Percentiles rank a stretch among this genome's conserved stretches.
Evolutionary conservation across 2,329 filamentous ascomycete genomes (phyloP).

Genomic region (Aspergillaceae sp.): DNA sequence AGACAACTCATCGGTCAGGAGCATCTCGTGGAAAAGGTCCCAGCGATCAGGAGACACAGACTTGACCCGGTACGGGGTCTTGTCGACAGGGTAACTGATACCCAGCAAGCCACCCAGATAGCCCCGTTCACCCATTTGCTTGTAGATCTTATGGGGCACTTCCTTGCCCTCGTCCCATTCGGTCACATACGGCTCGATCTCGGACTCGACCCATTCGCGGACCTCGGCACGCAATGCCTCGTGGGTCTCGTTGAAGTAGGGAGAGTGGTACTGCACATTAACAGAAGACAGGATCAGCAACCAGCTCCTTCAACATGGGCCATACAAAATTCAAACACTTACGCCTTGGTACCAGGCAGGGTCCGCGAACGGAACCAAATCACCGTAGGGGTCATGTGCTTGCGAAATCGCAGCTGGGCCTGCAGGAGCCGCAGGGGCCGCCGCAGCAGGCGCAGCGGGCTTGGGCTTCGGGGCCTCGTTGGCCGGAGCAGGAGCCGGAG

Average conservation of each 20-base stretch:
- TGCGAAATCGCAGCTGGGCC: constrained; percentile 52
- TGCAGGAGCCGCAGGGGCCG: constrained; percentile 39
- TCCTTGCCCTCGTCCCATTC: constrained; percentile 96
- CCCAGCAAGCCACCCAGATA: constrained; percentile 89
- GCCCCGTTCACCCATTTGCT: constrained; percentile 85
- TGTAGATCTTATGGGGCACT: constrained; percentile 83
- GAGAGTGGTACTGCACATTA: constrained; percentile 69
- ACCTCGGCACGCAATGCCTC: constrained; percentile 83
- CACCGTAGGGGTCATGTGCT: constrained; percentile 74
- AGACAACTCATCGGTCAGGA: constrained; percentile 89
- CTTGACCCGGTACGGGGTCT: constrained; percentile 62
- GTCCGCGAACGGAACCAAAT: constrained; percentile 82
- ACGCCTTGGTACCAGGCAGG: constrained; percentile 92
- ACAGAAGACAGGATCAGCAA: constrained; percentile 6
- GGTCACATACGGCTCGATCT: constrained; percentile 81
- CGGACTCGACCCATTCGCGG: constrained; percentile 80
- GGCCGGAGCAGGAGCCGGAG: constrained; percentile 38
- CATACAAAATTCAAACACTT: constrained; percentile 33
- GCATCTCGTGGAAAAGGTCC: constrained; percentile 97
- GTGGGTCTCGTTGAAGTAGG: constrained; percentile 93
- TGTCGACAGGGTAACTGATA: constrained; percentile 64
- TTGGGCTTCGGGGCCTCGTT: constrained; percentile 49
- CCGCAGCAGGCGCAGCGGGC: constrained; percentile 39
- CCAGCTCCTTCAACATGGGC: neutral
- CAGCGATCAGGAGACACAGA: constrained; percentile 79